Percentiles rank a stretch among this genome's conserved stretches.
These are phyloP conservation scores for Alternaria arbusti DNA, from an alignment of 2,329 filamentous ascomycete genomes.

Conservation along the genomic window DNA sequence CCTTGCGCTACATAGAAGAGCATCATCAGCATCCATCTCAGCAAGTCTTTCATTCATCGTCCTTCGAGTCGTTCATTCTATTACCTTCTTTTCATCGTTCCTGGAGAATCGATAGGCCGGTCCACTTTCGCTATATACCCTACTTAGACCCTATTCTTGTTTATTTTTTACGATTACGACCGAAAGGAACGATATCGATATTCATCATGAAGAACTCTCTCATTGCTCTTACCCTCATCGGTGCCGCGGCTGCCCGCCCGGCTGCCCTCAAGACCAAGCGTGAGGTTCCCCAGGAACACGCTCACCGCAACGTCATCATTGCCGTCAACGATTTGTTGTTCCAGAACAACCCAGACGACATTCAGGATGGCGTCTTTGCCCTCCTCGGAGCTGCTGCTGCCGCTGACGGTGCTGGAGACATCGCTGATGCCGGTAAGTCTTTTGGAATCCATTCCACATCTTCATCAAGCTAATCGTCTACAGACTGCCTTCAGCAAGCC, in stretches of 20 bases:
- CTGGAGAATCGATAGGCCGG: conserved; percentile 48
- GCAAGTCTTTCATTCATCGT: conserved; percentile 38
- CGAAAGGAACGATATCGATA: conserved; percentile 1
- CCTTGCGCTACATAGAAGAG: conserved; percentile 16
- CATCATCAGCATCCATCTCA: conserved; percentile 23
- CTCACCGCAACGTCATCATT: conserved; percentile 59
- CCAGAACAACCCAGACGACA: conserved; percentile 57
- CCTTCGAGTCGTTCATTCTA: conserved; percentile 26
- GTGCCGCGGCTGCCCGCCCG: conserved; percentile 38
- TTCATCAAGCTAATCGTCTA: conserved; percentile 11
- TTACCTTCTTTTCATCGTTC: conserved; percentile 45
- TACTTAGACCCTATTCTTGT: conserved; percentile 6
- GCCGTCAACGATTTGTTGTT: conserved; percentile 54
- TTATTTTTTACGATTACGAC: conserved; percentile 5
- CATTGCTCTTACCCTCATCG: conserved; percentile 37
- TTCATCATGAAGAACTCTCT: conserved; percentile 45
- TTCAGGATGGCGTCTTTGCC: conserved; percentile 59
- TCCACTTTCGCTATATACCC: conserved; percentile 32
- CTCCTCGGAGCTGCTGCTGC: conserved; percentile 61
- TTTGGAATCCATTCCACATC: neutral
- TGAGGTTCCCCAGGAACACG: conserved; percentile 65
- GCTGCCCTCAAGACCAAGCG: conserved; percentile 42
- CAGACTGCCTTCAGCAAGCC: conserved; percentile 65
- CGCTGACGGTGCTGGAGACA: conserved; percentile 55
- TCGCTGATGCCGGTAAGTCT: conserved; percentile 53